Evolutionary conservation across 495 filamentous ascomycete species (phyloP).

Genomic region (Thermothielavioides terrestris): DNA sequence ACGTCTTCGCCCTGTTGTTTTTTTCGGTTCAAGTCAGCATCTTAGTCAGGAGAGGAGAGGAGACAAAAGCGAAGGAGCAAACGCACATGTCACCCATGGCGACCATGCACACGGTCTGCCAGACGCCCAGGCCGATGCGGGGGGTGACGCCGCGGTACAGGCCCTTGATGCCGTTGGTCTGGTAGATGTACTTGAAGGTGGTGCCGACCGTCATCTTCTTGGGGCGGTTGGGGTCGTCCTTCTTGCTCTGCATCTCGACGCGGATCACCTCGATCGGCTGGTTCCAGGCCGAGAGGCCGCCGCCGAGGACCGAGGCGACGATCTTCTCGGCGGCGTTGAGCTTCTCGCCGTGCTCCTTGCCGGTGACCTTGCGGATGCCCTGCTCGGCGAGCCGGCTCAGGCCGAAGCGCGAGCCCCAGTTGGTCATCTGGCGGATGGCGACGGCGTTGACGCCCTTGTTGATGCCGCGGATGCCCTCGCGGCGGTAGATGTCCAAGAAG

Average conservation of each 20-base stretch:
- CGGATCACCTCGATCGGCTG: conserved; percentile 99
- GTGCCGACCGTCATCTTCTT: conserved; percentile 97
- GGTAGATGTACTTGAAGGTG: conserved; percentile 88
- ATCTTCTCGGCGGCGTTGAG: conserved; percentile 81
- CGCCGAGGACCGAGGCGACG: conserved; percentile 74
- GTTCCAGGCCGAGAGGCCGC: conserved; percentile 95
- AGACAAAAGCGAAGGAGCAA: conserved; percentile 5
- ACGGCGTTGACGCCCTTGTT: conserved; percentile 98
- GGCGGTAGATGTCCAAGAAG: conserved; percentile 94
- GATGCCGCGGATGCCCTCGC: conserved; percentile 91
- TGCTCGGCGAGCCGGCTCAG: conserved; percentile 82
- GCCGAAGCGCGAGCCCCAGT: conserved; percentile 96
- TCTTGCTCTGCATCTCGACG: conserved; percentile 99
- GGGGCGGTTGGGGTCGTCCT: conserved; percentile 89
- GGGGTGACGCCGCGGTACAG: conserved; percentile 94
- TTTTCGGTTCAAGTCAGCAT: neutral
- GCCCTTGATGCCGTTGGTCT: conserved; percentile 78
- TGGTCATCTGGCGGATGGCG: conserved; percentile 96
- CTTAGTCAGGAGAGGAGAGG: neutral
- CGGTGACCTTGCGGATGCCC: conserved; percentile 69
- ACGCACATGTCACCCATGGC: conserved; percentile 97
- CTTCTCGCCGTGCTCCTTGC: conserved; percentile 72
- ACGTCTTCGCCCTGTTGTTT: conserved; percentile 88
- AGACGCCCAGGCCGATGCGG: conserved; percentile 88
- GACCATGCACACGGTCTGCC: conserved; percentile 99